phyloP scores from a whole-genome alignment of 768 basidiomycete species.

The Leccinum truebloodii region DNA sequence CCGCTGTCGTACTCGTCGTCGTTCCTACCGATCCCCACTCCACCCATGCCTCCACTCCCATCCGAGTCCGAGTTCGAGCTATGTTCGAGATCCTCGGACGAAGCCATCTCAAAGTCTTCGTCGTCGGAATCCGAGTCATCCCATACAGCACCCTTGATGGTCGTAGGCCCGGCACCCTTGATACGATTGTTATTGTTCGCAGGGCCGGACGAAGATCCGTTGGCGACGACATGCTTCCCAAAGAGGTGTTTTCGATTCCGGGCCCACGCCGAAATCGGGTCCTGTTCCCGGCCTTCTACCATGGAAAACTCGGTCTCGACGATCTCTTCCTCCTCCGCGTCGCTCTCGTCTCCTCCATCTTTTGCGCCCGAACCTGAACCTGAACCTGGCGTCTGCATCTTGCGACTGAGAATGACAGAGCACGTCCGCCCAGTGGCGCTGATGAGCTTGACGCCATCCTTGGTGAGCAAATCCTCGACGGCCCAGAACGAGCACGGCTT shows the following conservation, averaged over 20 bases:
- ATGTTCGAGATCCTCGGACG: conserved; percentile 47
- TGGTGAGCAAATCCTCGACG: conserved; percentile 53
- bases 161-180: conserved; percentile 1
- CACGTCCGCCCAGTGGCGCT: conserved; percentile 70
- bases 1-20: conserved; percentile 27
- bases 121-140: conserved; percentile 39
- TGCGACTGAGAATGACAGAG: conserved; percentile 54
- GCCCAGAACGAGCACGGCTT: conserved; percentile 81
- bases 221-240: conserved; percentile 34
- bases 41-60: conserved; percentile 21
- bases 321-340: conserved; percentile 40
- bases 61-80: conserved; percentile 39
- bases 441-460: conserved; percentile 53
- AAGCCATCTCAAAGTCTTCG: conserved; percentile 35
- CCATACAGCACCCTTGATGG: conserved; percentile 30
- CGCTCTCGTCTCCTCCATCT: conserved; percentile 16
- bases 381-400: conserved; percentile 11
- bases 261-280: conserved; percentile 68
- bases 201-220: not conserved
- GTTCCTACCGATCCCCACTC: conserved; percentile 27
- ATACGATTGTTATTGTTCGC: conserved; percentile 10
- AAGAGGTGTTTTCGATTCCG: conserved; percentile 55
- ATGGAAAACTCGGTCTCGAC: conserved; percentile 70
- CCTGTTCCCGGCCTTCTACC: conserved; percentile 70
- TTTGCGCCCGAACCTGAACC: not conserved